phyloP scores from a whole-genome alignment of 2,329 filamentous ascomycete species.

The Neopestalotiopsis rosae region DNA sequence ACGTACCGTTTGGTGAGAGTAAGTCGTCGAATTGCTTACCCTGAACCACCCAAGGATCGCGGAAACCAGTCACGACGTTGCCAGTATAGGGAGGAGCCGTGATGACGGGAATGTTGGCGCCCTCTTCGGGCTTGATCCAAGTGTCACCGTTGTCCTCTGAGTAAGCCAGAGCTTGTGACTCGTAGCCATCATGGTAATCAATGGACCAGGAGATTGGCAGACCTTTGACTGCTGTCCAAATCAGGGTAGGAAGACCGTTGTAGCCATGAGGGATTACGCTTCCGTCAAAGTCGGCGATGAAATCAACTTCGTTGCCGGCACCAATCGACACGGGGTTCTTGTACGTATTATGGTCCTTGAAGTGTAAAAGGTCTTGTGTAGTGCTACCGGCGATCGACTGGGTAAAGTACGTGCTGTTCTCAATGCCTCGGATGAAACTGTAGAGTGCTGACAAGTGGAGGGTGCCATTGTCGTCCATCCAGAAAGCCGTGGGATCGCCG shows the following conservation, averaged over 20 bases:
- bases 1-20: background rate
- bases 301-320: background rate
- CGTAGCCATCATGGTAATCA: background rate
- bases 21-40: background rate
- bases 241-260: background rate
- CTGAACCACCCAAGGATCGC: background rate
- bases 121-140: background rate
- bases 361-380: background rate
- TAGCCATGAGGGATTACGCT: background rate
- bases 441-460: background rate
- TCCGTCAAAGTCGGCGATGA: background rate
- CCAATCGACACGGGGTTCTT: background rate
- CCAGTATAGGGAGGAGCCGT: background rate
- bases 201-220: background rate
- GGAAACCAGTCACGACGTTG: background rate
- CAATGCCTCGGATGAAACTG: background rate
- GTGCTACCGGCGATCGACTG: background rate
- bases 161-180: background rate
- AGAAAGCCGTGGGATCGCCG: background rate
- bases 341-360: background rate
- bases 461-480: background rate
- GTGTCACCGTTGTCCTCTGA: background rate
- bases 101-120: background rate
- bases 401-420: background rate
- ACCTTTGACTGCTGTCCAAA: background rate